Percentiles rank a stretch among this genome's conserved stretches.
phyloP scores from a whole-genome alignment of 1,284 basidiomycete species.

The Cystobasidium sp. region DNA sequence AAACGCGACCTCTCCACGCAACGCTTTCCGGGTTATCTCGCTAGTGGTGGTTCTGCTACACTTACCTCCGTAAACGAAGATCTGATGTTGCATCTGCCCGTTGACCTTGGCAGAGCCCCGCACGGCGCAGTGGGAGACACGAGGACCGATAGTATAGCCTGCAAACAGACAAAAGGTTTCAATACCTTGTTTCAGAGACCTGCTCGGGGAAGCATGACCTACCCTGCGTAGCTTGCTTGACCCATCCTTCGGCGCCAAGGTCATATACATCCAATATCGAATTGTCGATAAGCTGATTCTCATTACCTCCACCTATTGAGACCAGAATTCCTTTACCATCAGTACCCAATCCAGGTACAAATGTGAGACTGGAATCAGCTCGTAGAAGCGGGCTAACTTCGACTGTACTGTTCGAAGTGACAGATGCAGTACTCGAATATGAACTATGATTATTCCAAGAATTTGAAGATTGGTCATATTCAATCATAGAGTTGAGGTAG shows the following conservation, averaged over 20 bases:
- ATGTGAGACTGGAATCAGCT: slow-evolving; percentile 52
- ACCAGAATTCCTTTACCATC: slow-evolving; percentile 50
- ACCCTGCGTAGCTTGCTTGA: slow-evolving; percentile 51
- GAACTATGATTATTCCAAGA: slow-evolving; percentile 44
- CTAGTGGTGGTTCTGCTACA: too few species aligned
- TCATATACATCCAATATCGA: slow-evolving; percentile 53
- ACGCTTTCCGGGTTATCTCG: too few species aligned
- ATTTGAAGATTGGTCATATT: slow-evolving; percentile 45
- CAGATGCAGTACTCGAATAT: slow-evolving; percentile 46
- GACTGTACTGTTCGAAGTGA: slow-evolving; percentile 47
- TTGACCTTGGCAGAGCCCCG: slow-evolving; percentile 51
- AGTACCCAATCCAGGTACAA: slow-evolving; percentile 48
- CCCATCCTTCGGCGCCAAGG: slow-evolving; percentile 51
- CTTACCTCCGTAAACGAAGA: slow-evolving; percentile 52
- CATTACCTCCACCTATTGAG: slow-evolving; percentile 52
- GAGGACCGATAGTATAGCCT: slow-evolving; percentile 39
- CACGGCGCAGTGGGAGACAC: slow-evolving; percentile 53
- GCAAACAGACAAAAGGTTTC: background rate
- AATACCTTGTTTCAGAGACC: background rate
- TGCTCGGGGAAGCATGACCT: too few species aligned
- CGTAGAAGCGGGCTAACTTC: slow-evolving; percentile 49
- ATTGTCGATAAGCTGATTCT: slow-evolving; percentile 49
- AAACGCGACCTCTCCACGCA: too few species aligned
- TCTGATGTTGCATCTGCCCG: slow-evolving; percentile 49
- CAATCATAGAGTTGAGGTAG: slow-evolving; percentile 49